Evolutionary conservation across 306 rosid species (phyloP).

Genomic region (Myrica gale): DNA sequence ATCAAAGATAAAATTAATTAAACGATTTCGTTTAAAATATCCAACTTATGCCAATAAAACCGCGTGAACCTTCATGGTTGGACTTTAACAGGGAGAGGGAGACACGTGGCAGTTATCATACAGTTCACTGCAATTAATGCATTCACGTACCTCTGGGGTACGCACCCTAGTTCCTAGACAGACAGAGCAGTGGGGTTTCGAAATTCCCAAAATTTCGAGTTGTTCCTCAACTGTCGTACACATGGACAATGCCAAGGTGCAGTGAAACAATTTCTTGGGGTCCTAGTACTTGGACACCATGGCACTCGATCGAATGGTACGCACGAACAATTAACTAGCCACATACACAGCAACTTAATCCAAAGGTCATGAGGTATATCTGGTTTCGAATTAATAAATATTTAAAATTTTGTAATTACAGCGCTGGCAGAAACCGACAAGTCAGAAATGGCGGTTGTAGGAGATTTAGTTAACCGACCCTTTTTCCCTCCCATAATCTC

Average conservation of each 20-base stretch:
- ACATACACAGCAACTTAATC: constrained; percentile 24
- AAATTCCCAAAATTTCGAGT: neutral
- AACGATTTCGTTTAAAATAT: too few relatives aligned
- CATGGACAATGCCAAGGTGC: constrained; percentile 43
- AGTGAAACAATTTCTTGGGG: constrained; percentile 25
- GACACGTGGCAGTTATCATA: constrained; percentile 28
- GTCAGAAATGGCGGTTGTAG: constrained; percentile 47
- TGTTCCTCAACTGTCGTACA: constrained; percentile 47
- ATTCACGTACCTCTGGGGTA: neutral
- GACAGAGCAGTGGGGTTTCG: neutral
- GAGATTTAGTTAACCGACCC: constrained; percentile 54
- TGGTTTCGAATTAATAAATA: neutral
- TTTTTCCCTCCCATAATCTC: constrained; percentile 35
- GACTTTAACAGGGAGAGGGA: constrained; percentile 27
- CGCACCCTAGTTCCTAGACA: too few relatives aligned
- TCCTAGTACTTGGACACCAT: constrained; percentile 40
- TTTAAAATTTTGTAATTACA: too few relatives aligned
- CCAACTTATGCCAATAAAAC: too few relatives aligned
- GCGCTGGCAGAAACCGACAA: constrained; percentile 43
- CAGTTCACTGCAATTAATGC: constrained; percentile 2
- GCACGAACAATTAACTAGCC: constrained; percentile 44
- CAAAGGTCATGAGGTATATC: constrained; percentile 32
- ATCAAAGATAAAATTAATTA: too few relatives aligned
- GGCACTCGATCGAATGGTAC: neutral
- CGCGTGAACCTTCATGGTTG: constrained; percentile 16